phyloP scores from a whole-genome alignment of 2,329 filamentous ascomycete species.

The Cercospora sp. region DNA sequence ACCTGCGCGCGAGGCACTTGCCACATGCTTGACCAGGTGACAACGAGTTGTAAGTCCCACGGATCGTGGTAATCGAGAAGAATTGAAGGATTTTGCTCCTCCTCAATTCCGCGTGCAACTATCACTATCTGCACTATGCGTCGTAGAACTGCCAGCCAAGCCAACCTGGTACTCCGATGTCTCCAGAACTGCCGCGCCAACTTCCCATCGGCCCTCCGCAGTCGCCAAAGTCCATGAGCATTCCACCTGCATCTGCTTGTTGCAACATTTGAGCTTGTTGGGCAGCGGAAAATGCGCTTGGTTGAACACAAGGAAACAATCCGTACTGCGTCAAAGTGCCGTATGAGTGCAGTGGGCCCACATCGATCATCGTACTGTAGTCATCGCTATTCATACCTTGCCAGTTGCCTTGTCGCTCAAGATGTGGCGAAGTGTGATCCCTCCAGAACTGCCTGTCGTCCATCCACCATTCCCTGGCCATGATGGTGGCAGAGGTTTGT shows the following conservation, averaged over 20 bases:
- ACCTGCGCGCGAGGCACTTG: neutral
- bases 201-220: neutral
- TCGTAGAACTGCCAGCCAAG: neutral
- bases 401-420: neutral
- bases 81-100: neutral
- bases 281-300: neutral
- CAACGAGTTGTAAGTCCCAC: neutral
- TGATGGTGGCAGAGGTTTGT: neutral
- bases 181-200: neutral
- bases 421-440: neutral
- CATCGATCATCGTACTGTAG: neutral
- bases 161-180: neutral
- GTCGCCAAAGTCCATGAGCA: neutral
- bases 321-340: neutral
- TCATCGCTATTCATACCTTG: neutral
- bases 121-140: neutral
- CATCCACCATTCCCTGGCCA: neutral
- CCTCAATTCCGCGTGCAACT: neutral
- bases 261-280: neutral
- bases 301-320: neutral
- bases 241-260: slow-evolving; percentile 1
- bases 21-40: neutral
- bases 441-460: neutral
- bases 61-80: neutral
- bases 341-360: slow-evolving; percentile 4